Base-by-base conservation (phyloP, 768 basidiomycete species). In the Tricholoma terreum region DNA sequence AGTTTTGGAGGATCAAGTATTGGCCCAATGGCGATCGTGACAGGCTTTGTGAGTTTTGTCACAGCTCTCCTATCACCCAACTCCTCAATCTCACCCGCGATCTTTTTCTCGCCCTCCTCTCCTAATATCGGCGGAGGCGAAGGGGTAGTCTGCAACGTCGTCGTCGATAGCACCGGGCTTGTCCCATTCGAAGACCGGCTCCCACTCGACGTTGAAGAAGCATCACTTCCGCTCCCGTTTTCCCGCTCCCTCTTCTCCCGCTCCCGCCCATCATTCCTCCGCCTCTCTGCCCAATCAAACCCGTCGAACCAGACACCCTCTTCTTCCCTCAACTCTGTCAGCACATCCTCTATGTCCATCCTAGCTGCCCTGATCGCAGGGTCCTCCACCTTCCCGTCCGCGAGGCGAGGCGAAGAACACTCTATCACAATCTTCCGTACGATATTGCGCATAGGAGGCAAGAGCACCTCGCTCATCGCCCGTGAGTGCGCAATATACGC, bases 101-200 rank as follows among this genome's bases (percentile, higher is more conserved):
- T 71, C 58, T 73, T 74, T 54, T 70, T 69, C 40, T 68, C 22
- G 30, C 38, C 52, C 6, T 31, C 65, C 17, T 66, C 72, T 6
- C 62, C 65, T 19, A 61, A 67, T 2, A 69, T 63, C 24, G 88
- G 88, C 0, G 87, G 85, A 0, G 89, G 89, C 1, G 85, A 87
- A 0, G 89, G 89, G 6, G 89, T 90, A n/a, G 89, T 91, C 59
- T 86, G 85, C 30, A 90, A 65, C 6, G 89, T 91, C 7, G 85
- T 82, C 1, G 87, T 86, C 11, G 87, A 89, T 24, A 90, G 66
- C 3, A 89, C 87, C 0, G 89, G 89, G 61, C 87, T 89, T 17
- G 89, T 89, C 40, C 70, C 58, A 68, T 63, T 71, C 19, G 85
- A 84, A 4, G 84, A 86, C 7, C 77, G 79, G 21, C 80, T 77